phyloP scores from a whole-genome alignment of 768 basidiomycete genomes.

The Asterophora parasitica region DNA sequence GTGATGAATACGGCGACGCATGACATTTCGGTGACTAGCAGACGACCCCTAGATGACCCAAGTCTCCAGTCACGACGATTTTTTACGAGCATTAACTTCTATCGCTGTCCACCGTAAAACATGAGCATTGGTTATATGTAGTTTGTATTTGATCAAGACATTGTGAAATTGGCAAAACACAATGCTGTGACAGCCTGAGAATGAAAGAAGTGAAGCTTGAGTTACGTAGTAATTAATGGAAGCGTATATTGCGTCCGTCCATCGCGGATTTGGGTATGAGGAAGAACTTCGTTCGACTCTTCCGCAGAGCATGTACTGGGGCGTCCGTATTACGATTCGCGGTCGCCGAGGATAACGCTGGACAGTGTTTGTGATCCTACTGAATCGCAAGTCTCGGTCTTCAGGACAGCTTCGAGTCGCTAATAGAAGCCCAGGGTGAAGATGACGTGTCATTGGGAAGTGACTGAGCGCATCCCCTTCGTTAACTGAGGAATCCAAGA shows the following conservation, averaged over 20 bases:
- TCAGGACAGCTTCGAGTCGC: constrained; percentile 8
- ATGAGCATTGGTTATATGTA: too few species aligned
- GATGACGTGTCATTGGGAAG: background rate
- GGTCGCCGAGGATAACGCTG: constrained; percentile 12
- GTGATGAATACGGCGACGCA: constrained; percentile 39
- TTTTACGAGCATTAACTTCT: too few species aligned
- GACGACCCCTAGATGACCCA: background rate
- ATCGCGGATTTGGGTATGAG: constrained; percentile 3
- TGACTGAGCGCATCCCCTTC: too few species aligned
- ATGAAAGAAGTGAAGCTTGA: background rate
- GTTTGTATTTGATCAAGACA: background rate
- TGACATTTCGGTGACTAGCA: constrained; percentile 10
- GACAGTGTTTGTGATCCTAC: constrained; percentile 2
- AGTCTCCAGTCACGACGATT: too few species aligned
- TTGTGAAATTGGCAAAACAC: background rate
- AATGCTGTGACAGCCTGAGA: background rate
- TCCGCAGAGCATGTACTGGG: constrained; percentile 4
- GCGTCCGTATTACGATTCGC: constrained; percentile 8
- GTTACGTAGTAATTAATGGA: background rate
- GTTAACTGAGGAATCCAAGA: too few species aligned
- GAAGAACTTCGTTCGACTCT: constrained; percentile 5
- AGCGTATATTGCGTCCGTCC: constrained; percentile 4
- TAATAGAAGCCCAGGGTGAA: constrained; percentile 4
- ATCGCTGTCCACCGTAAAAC: background rate
- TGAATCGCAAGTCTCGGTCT: constrained; percentile 5